Evolutionary conservation across 2,329 filamentous ascomycete species (phyloP).

Genomic region (Trichoderma sp.): DNA sequence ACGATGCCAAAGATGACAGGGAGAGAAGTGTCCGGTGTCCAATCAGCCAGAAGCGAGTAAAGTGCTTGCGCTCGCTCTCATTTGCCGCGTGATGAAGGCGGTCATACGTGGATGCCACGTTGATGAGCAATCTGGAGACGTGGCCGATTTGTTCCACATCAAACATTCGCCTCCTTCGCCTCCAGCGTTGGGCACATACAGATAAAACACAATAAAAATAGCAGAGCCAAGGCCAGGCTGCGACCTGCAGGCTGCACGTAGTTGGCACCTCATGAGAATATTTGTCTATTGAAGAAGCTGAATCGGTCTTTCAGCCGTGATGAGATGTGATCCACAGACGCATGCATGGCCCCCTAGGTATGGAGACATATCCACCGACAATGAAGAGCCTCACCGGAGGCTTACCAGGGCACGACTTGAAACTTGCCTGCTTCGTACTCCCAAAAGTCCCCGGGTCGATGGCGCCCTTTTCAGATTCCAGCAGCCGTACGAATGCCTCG

Average conservation of each 20-base stretch:
- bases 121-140: not conserved
- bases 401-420: not conserved
- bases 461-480: conserved; percentile 12
- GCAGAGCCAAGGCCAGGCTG: not conserved
- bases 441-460: conserved; percentile 13
- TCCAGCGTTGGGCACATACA: not conserved
- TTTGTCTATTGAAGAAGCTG: not conserved
- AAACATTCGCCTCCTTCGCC: not conserved
- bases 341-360: not conserved
- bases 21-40: not conserved
- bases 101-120: conserved; percentile 1
- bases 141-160: not conserved
- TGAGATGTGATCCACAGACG: not conserved
- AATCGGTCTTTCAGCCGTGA: not conserved
- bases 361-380: not conserved
- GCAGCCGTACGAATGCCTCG: conserved; percentile 9
- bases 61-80: not conserved
- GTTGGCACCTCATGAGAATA: not conserved
- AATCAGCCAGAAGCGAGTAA: not conserved
- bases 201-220: not conserved
- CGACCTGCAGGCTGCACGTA: not conserved
- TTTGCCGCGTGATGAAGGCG: not conserved
- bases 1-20: not conserved
- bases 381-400: not conserved
- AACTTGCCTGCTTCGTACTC: conserved; percentile 9